A percentile compares a stretch with the other conserved stretches of the same genome.
Evolutionary conservation across 495 filamentous ascomycete genomes (phyloP).

Genomic region (Talaromyces thailandensis): DNA sequence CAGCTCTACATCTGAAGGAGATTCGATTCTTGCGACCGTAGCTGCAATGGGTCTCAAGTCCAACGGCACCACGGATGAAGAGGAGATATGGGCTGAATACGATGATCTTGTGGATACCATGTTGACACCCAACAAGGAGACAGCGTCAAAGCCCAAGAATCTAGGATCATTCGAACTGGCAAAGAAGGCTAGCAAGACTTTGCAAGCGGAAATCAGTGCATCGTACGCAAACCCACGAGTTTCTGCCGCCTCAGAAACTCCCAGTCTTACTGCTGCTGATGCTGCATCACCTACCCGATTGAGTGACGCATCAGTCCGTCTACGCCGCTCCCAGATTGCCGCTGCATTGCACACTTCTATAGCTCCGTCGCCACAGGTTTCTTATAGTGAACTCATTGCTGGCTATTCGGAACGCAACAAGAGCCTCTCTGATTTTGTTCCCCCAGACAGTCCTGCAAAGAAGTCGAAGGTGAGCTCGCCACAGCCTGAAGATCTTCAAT

Average conservation of each 20-base stretch:
- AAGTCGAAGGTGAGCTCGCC: neutral
- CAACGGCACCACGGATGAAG: conserved; percentile 54
- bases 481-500: neutral
- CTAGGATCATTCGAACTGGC: conserved; percentile 23
- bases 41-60: conserved; percentile 54
- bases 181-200: conserved; percentile 31
- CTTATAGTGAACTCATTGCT: conserved; percentile 30
- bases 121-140: conserved; percentile 37
- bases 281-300: conserved; percentile 18
- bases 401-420: conserved; percentile 17
- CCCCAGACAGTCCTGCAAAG: neutral
- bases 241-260: conserved; percentile 9
- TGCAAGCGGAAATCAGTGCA: conserved; percentile 29
- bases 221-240: conserved; percentile 6
- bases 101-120: conserved; percentile 80
- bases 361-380: conserved; percentile 30
- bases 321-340: conserved; percentile 34
- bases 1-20: conserved; percentile 56
- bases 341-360: conserved; percentile 31
- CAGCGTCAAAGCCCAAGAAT: conserved; percentile 14
- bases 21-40: conserved; percentile 31
- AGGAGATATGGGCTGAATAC: conserved; percentile 94
- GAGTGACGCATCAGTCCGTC: conserved; percentile 25
- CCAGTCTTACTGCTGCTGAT: conserved; percentile 14
- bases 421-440: conserved; percentile 6